Base-by-base conservation (phyloP, 2,329 filamentous ascomycete species). In the Trichoderma oligosporum region DNA sequence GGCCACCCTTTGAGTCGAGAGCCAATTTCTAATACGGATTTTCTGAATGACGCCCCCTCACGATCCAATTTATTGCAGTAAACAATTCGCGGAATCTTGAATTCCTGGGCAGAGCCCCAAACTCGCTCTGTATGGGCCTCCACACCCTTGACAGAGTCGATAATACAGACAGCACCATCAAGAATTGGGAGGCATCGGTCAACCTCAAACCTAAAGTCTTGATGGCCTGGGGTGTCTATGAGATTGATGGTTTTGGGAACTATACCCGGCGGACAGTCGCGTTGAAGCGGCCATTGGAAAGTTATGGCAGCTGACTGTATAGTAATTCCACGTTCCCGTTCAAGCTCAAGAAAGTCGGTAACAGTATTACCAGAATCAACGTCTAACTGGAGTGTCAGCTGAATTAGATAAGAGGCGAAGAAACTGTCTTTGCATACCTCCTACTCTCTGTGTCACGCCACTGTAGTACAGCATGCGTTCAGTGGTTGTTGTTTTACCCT, bases 391-490 rank as follows among this genome's bases (percentile, higher is more conserved):
- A 29, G 25, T 12, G 29, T 61, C 48, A 57, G 60, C 55, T 25
- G 38, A 22, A 18, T 7, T 29, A 7, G 9, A 35, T 12, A 7
- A 18, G 9, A 35, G 4, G 2, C 9, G 4, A n/a, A 7, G 1
- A 44, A 7, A 29, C 5, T 4, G 20, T 7, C 20, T 1, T 1
- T 4, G 70, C 78, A 46, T 67, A 82, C 81, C 81, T 75, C 94
- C 94, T 67, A 97, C 85, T 71, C 92, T 82, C 63, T 89, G 82
- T 8, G 92, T 96, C 61, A 92, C 86, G 47, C 94, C 93, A 70
- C 91, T 95, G 68, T 97, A 96, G 70, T 91, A 97, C 67, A 99
- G 87, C 93, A 97, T 97, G 58, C 94, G 91, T 83, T 99, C 94
- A 3, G 94, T 97, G 0, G 94, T 99, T 0, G 94, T 97, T 1